These are phyloP conservation scores for Violaceomyces palustris DNA, from an alignment of 1,284 basidiomycete species.

Conservation along the genomic window DNA sequence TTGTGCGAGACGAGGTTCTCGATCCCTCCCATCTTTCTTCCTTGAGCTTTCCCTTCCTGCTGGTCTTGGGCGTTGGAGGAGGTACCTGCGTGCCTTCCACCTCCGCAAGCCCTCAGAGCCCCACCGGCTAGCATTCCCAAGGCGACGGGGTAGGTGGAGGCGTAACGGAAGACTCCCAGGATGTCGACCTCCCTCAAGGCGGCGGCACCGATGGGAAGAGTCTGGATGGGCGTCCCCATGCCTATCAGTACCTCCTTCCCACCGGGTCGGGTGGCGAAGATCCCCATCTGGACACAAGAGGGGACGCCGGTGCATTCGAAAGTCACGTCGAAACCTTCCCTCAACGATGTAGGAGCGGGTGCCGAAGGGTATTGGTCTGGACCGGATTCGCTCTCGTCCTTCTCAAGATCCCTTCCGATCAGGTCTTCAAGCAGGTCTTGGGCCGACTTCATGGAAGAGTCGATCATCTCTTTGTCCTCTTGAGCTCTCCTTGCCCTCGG, in stretches of 20 bases:
- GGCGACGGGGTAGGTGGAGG: conserved; percentile 79
- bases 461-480: too few relatives aligned
- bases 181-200: conserved; percentile 87
- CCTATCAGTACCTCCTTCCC: conserved; percentile 87
- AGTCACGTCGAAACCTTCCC: conserved; percentile 74
- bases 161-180: conserved; percentile 73
- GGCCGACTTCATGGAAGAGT: too few relatives aligned
- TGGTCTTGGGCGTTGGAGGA: background rate
- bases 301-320: conserved; percentile 95
- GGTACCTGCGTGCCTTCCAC: conserved; percentile 10
- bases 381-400: too few relatives aligned
- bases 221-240: conserved; percentile 80
- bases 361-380: too few relatives aligned
- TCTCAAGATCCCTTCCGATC: too few relatives aligned
- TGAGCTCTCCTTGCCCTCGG: too few relatives aligned
- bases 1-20: conserved; percentile 38
- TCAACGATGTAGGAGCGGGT: too few relatives aligned
- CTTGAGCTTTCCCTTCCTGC: conserved; percentile 9
- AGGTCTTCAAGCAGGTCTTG: too few relatives aligned
- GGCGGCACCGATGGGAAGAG: conserved; percentile 69
- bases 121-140: conserved; percentile 34
- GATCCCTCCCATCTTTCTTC: conserved; percentile 27
- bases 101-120: conserved; percentile 22
- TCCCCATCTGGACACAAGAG: conserved; percentile 52
- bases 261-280: conserved; percentile 65